A percentile compares a stretch with the other conserved stretches of the same genome.
Evolutionary conservation across 2,329 filamentous ascomycete species (phyloP).

Genomic region (Fusarium incarnatum): DNA sequence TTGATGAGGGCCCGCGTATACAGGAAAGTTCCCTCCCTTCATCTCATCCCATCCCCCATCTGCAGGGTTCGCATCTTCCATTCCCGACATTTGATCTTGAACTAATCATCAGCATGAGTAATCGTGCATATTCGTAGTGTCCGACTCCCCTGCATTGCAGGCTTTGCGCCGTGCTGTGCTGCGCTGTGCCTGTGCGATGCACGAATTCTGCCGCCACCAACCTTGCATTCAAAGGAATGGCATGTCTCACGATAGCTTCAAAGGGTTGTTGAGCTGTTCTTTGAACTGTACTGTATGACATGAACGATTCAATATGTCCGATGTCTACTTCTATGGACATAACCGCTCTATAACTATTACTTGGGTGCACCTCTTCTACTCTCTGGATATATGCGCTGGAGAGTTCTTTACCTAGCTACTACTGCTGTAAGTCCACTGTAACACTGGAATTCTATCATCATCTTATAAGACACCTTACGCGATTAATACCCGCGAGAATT

Average conservation of each 20-base stretch:
- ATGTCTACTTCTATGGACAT: background rate
- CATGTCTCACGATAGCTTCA: constrained; percentile 32
- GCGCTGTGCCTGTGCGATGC: constrained; percentile 3
- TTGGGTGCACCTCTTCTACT: background rate
- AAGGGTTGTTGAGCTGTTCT: constrained; percentile 4
- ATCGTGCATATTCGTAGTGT: constrained; percentile 11
- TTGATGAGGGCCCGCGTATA: constrained; percentile 10
- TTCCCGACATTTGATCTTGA: constrained; percentile 20
- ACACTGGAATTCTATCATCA: constrained; percentile 28
- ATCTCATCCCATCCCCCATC: background rate
- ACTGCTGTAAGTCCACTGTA: background rate
- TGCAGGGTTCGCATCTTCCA: constrained; percentile 32
- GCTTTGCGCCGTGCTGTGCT: background rate
- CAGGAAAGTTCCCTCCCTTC: background rate
- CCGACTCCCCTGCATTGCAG: constrained; percentile 1
- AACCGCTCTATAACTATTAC: background rate
- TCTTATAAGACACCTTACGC: constrained; percentile 21
- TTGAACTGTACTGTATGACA: background rate
- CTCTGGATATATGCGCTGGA: background rate
- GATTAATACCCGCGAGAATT: constrained; percentile 21
- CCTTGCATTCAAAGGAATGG: constrained; percentile 31
- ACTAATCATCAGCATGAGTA: constrained; percentile 11
- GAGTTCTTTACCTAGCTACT: background rate
- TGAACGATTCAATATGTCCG: too few species aligned
- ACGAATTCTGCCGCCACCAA: constrained; percentile 21